A percentile compares a stretch with the other conserved stretches of the same genome.
phyloP scores from a whole-genome alignment of 345 rosid species.

The Nephelium lappaceum region DNA sequence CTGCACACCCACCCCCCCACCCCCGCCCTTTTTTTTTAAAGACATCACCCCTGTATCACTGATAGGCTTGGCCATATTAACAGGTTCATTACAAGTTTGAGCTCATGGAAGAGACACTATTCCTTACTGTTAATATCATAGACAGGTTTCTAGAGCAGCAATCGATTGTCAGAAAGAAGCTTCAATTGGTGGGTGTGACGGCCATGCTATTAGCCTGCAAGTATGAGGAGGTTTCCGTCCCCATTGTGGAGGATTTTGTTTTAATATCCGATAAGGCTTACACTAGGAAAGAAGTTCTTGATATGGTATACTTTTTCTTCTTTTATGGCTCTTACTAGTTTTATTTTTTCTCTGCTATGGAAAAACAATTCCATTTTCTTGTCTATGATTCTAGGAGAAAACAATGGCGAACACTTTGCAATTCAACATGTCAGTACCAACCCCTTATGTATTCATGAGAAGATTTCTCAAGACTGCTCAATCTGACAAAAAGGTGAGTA shows the following conservation, averaged over 20 bases:
- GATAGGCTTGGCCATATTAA: constrained; percentile 12
- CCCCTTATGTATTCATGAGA: constrained; percentile 78
- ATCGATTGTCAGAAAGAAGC: constrained; percentile 69
- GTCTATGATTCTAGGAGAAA: constrained; percentile 48
- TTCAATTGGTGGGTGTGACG: constrained; percentile 89
- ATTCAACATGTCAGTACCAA: constrained; percentile 81
- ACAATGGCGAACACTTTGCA: constrained; percentile 68
- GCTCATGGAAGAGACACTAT: constrained; percentile 79
- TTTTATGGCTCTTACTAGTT: not conserved
- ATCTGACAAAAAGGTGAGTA: constrained; percentile 52
- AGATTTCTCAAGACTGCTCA: constrained; percentile 92
- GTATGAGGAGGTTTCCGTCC: constrained; percentile 95
- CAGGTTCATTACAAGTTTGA: constrained; percentile 98
- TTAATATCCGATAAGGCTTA: constrained; percentile 91
- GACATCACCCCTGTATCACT: not conserved
- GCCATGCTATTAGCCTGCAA: constrained; percentile 96
- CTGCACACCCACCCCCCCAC: no score
- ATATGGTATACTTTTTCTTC: constrained; percentile 52
- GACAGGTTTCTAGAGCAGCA: constrained; percentile 86
- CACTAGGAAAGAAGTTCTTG: constrained; percentile 62
- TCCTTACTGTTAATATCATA: constrained; percentile 78
- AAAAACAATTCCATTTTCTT: not conserved
- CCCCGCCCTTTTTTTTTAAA: no score
- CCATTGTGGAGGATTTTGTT: constrained; percentile 80
- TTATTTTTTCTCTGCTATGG: not conserved